A percentile compares a stretch with the other conserved stretches of the same genome.
These are phyloP conservation scores for Trichomonas gallinae DNA, from an alignment of 208 protist genomes.

Conservation along the genomic window DNA sequence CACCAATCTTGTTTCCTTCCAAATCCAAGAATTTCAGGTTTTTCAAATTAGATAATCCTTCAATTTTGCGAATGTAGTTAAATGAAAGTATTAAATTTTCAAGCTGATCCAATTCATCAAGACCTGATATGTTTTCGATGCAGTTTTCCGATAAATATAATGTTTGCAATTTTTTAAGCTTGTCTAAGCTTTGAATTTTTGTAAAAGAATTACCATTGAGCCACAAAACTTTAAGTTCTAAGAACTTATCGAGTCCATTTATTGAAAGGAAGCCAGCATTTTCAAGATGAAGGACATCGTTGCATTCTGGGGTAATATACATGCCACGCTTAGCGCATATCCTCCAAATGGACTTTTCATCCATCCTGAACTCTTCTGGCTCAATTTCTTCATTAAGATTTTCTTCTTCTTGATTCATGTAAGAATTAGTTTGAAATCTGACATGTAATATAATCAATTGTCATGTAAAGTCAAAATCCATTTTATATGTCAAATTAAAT, in stretches of 20 bases:
- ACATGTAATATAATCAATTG: no score
- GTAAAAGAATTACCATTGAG: background rate
- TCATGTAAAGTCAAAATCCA: no score
- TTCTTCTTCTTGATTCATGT: background rate
- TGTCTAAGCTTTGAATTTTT: background rate
- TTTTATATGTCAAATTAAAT: no score
- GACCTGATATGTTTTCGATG: background rate
- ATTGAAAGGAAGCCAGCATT: background rate
- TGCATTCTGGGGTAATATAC: background rate
- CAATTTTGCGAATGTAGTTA: background rate
- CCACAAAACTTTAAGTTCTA: background rate
- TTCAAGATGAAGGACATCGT: background rate
- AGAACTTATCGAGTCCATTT: background rate
- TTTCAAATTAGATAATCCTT: background rate
- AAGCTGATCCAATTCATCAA: background rate
- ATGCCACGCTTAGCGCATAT: background rate
- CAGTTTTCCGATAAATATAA: background rate
- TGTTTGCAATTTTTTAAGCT: background rate
- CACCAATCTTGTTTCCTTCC: background rate
- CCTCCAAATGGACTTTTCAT: background rate
- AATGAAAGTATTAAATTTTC: background rate
- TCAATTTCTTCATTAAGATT: background rate
- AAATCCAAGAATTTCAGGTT: background rate
- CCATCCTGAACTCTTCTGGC: background rate
- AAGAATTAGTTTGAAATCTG: no score